Percentiles rank a stretch among this genome's conserved stretches.
Evolutionary conservation across 2,329 filamentous ascomycete genomes (phyloP).

Genomic region (Mollisiaceae sp.): DNA sequence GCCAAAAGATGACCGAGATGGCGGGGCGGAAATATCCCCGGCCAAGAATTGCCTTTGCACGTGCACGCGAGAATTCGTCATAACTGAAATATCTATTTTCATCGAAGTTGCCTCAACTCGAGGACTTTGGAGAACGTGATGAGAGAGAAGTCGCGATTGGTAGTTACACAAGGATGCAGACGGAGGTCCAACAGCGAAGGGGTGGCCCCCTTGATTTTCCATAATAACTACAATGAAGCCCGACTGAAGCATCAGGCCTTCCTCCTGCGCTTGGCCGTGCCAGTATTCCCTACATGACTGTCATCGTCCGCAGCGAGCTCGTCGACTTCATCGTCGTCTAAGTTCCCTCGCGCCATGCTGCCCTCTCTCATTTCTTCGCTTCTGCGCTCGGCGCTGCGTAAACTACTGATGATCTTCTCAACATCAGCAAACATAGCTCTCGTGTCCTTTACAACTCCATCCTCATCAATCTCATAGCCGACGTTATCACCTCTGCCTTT

Average conservation of each 20-base stretch:
- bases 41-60: conserved; percentile 3
- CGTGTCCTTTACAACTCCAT: conserved; percentile 86
- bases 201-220: too few relatives aligned
- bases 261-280: conserved; percentile 34
- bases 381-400: conserved; percentile 40
- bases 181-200: too few relatives aligned
- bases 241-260: conserved; percentile 27
- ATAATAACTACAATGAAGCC: neutral
- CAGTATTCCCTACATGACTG: conserved; percentile 25
- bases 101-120: neutral
- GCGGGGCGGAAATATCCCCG: neutral
- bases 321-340: conserved; percentile 36
- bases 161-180: too few relatives aligned
- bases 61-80: conserved; percentile 2
- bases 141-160: neutral
- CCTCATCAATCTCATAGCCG: conserved; percentile 75
- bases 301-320: conserved; percentile 36
- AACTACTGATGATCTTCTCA: conserved; percentile 54
- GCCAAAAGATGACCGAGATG: neutral
- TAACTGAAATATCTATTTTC: neutral
- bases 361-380: conserved; percentile 38
- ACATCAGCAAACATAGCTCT: conserved; percentile 89
- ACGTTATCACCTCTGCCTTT: conserved; percentile 46
- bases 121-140: conserved; percentile 2
- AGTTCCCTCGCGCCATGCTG: conserved; percentile 23